Base-by-base conservation (phyloP, 805 yeast species). In the Priceomyces fermenticarens region DNA sequence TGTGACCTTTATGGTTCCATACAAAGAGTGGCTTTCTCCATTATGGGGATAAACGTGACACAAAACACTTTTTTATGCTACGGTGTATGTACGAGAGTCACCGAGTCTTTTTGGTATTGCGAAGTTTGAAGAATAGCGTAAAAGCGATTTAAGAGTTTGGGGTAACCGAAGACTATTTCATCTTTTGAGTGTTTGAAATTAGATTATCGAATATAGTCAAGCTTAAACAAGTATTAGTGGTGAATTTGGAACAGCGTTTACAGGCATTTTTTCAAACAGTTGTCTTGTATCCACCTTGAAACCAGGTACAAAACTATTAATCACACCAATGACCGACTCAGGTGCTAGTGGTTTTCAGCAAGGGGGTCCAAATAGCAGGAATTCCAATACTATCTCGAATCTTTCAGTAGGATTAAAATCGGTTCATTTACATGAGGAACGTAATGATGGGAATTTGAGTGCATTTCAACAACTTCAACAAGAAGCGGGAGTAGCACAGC, bases 361-460 rank as follows among this genome's bases (percentile, higher is more conserved):
- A 16, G 20, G 38, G 15, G 15, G n/a, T 25, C 26, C 35, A 36
- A 46, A 36, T 29, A 43, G 35, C 28, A 36, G 32, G 28, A 38
- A 46, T 32, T 34, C 45, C 20, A 49, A 48, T 15, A 66, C 70
- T 40, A 72, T 72, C 41, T 69, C 75, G 35, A 66, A 70, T 46
- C 58, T 72, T 36, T 65, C 72, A 5, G 77, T 75, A 2, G 77
- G 77, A 12, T 61, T 72, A 43, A 68, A 69, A 52, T 60, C 67
- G 13, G 77, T 72, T 1, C 51, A 62, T 16, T 62, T 72, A 28
- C 73, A 68, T 42, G 73, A 67, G 40, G 70, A 71, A 35, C 64
- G 65, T 28, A 65, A 71, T 31, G 72, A 70, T 43, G 69, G 64
- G 35, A 67, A 67, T 51, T 50, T 67, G 36, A 65, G 58, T 46